A percentile compares a stretch with the other conserved stretches of the same genome.
These are phyloP conservation scores for Ustulina deusta DNA, from an alignment of 2,329 filamentous ascomycete genomes.

Conservation along the genomic window DNA sequence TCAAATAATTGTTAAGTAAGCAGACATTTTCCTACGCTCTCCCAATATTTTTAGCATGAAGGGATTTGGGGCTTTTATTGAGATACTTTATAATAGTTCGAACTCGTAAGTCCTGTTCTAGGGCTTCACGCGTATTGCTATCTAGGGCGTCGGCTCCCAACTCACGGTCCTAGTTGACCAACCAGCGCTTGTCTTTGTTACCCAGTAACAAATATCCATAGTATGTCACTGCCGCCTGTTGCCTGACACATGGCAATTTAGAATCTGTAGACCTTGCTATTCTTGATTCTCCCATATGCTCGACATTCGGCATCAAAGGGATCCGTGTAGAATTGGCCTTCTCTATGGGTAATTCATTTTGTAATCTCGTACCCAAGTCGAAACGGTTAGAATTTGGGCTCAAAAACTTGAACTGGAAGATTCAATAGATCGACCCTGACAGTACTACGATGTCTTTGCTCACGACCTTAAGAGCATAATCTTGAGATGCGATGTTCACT, in stretches of 20 bases:
- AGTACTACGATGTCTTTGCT: background rate
- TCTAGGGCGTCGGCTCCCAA: background rate
- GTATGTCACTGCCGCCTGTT: slow-evolving; percentile 9
- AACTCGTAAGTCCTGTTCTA: background rate
- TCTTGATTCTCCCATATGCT: slow-evolving; percentile 22
- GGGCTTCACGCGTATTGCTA: background rate
- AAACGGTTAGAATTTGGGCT: background rate
- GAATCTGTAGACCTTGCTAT: no score
- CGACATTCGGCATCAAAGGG: slow-evolving; percentile 28
- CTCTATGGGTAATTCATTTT: background rate
- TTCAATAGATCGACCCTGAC: background rate
- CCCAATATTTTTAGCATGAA: slow-evolving; percentile 14
- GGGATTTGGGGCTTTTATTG: background rate
- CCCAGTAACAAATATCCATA: slow-evolving; percentile 15
- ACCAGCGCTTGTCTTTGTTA: background rate
- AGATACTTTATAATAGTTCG: slow-evolving; percentile 14
- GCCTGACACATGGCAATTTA: no score
- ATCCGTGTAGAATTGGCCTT: slow-evolving; percentile 12
- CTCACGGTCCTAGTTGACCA: background rate
- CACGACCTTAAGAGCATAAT: slow-evolving; percentile 21
- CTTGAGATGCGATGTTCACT: slow-evolving; percentile 1
- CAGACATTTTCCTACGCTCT: slow-evolving; percentile 11
- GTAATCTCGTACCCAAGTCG: background rate
- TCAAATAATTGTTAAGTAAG: slow-evolving; percentile 12
- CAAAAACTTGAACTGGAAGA: slow-evolving; percentile 19